Percentiles rank a stretch among this genome's conserved stretches.
These are phyloP conservation scores for Phoenix roebelenii DNA, from an alignment of 176 grass and related monocot species.

Conservation along the genomic window DNA sequence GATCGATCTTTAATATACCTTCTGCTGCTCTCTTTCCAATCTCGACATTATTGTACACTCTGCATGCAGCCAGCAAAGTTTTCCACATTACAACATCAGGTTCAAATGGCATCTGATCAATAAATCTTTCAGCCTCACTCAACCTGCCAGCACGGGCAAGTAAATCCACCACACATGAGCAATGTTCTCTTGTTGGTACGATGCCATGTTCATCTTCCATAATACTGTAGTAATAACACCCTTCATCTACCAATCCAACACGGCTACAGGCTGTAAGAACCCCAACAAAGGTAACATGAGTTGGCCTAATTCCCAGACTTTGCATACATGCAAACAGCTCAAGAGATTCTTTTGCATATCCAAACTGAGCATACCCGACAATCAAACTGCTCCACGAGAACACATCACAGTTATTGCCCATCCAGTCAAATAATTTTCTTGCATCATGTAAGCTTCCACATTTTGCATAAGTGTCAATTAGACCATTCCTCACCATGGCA, in stretches of 20 bases:
- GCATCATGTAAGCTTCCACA: constrained; percentile 23
- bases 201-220: constrained; percentile 17
- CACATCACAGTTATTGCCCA: constrained; percentile 7
- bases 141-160: constrained; percentile 20
- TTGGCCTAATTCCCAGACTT: constrained; percentile 3
- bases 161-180: constrained; percentile 23
- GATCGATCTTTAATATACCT: constrained; percentile 10
- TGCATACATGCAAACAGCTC: constrained; percentile 13
- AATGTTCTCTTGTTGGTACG: constrained; percentile 20
- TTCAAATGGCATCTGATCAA: constrained; percentile 14
- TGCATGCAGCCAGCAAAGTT: constrained; percentile 16
- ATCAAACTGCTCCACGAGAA: constrained; percentile 25
- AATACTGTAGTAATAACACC: constrained; percentile 11
- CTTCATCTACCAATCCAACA: constrained; percentile 19
- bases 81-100: constrained; percentile 28
- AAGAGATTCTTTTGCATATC: constrained; percentile 22
- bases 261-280: constrained; percentile 22
- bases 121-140: constrained; percentile 12
- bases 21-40: constrained; percentile 21
- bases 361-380: constrained; percentile 22
- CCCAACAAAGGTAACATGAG: constrained; percentile 20
- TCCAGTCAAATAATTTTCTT: constrained; percentile 8
- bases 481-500: constrained; percentile 9
- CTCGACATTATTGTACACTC: constrained; percentile 9
- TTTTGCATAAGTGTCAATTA: constrained; percentile 25